Evolutionary conservation across 1,139 yeast species (phyloP).

Genomic region (Hyphopichia fennica): DNA sequence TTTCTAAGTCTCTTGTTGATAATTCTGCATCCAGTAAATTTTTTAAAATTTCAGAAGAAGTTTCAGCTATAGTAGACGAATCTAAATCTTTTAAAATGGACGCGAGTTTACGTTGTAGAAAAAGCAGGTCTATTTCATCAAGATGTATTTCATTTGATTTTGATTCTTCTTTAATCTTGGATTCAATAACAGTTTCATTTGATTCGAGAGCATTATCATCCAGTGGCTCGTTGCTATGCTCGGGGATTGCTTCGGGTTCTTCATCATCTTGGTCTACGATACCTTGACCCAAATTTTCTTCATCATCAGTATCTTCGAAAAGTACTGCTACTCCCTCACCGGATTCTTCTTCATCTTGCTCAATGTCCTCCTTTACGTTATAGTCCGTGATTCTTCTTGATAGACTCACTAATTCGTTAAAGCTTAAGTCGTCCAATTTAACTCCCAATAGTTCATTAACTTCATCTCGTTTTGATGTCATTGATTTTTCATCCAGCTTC

Average conservation of each 20-base stretch:
- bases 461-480: constrained; percentile 33
- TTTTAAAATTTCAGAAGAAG: constrained; percentile 15
- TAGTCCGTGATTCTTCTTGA: constrained; percentile 61
- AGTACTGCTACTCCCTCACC: constrained; percentile 23
- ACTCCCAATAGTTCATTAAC: constrained; percentile 45
- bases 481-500: constrained; percentile 42
- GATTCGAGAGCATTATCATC: neutral
- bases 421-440: constrained; percentile 43
- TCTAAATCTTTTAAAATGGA: constrained; percentile 12
- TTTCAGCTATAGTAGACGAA: constrained; percentile 14
- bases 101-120: constrained; percentile 21
- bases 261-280: constrained; percentile 20
- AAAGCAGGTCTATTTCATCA: constrained; percentile 23
- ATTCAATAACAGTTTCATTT: constrained; percentile 11
- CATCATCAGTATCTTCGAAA: constrained; percentile 27
- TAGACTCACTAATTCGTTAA: constrained; percentile 54
- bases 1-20: constrained; percentile 48
- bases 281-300: constrained; percentile 21
- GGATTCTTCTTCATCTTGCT: constrained; percentile 19
- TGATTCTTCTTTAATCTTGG: constrained; percentile 12
- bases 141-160: constrained; percentile 13
- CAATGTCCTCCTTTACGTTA: constrained; percentile 25
- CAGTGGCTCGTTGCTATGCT: neutral
- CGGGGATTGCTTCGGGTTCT: constrained; percentile 17
- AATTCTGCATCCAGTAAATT: constrained; percentile 18